These are phyloP conservation scores for Sporisorium exsertum DNA, from an alignment of 1,284 basidiomycete genomes.

Conservation along the genomic window DNA sequence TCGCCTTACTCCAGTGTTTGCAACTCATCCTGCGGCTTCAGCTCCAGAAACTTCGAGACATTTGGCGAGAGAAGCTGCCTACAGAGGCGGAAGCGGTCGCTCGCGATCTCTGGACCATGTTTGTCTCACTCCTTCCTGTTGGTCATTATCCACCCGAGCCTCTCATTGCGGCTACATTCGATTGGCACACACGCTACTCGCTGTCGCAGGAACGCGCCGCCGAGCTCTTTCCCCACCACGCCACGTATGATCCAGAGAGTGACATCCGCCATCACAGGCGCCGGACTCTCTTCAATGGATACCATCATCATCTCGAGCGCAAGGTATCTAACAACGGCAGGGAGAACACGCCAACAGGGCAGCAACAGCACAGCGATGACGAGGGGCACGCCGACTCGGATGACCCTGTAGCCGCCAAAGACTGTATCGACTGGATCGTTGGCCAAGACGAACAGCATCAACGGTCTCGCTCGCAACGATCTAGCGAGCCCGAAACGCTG, in stretches of 20 bases:
- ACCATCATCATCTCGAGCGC: constrained; percentile 24
- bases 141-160: constrained; percentile 49
- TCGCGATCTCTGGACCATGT: constrained; percentile 62
- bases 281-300: constrained; percentile 38
- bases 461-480: constrained; percentile 16
- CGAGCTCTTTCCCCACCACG: constrained; percentile 36
- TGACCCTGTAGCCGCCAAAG: constrained; percentile 30
- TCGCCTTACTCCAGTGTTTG: constrained; percentile 51
- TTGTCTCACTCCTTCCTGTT: constrained; percentile 42
- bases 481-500: constrained; percentile 31
- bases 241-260: constrained; percentile 33
- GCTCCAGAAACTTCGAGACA: constrained; percentile 40
- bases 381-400: constrained; percentile 22
- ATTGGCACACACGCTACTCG: constrained; percentile 46
- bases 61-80: constrained; percentile 48
- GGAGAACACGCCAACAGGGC: background rate
- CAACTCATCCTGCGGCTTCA: constrained; percentile 60
- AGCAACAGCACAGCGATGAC: constrained; percentile 7
- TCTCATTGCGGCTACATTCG: constrained; percentile 48
- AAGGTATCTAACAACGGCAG: background rate
- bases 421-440: constrained; percentile 41
- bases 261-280: constrained; percentile 41
- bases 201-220: constrained; percentile 35
- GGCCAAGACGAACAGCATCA: constrained; percentile 25
- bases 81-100: constrained; percentile 53